These are phyloP conservation scores for Aspergillus leporis DNA, from an alignment of 495 filamentous ascomycete species.

Conservation along the genomic window DNA sequence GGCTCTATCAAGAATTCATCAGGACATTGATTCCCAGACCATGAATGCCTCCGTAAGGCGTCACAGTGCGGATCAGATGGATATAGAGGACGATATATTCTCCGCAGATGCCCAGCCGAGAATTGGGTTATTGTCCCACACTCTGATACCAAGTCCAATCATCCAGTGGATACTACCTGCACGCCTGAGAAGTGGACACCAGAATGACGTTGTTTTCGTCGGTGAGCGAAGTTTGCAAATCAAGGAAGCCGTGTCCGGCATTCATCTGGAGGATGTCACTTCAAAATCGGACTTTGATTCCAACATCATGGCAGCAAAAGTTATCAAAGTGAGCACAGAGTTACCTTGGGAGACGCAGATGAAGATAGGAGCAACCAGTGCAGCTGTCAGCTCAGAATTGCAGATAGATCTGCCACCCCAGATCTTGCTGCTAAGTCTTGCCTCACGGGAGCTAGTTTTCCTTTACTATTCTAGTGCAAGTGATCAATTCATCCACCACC, in stretches of 20 bases:
- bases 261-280: slow-evolving; percentile 66
- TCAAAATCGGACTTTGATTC: slow-evolving; percentile 75
- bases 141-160: slow-evolving; percentile 71
- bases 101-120: slow-evolving; percentile 9
- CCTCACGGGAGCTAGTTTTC: slow-evolving; percentile 68
- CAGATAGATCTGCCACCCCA: slow-evolving; percentile 63
- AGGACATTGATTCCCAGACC: neutral
- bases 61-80: slow-evolving; percentile 13
- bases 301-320: slow-evolving; percentile 50
- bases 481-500: slow-evolving; percentile 60
- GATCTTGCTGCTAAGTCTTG: slow-evolving; percentile 70
- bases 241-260: slow-evolving; percentile 58
- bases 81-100: slow-evolving; percentile 15
- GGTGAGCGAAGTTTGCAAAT: slow-evolving; percentile 68
- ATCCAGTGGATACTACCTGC: slow-evolving; percentile 81
- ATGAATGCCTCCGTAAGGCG: slow-evolving; percentile 4
- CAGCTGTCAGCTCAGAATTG: slow-evolving; percentile 7
- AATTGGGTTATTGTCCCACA: slow-evolving; percentile 71
- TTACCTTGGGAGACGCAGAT: slow-evolving; percentile 37
- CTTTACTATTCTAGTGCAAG: slow-evolving; percentile 56
- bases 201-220: slow-evolving; percentile 91
- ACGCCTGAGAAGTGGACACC: slow-evolving; percentile 62
- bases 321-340: slow-evolving; percentile 37
- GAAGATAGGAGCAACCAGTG: slow-evolving; percentile 18
- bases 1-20: slow-evolving; percentile 11